Conservation (phyloP, 192 early-diverging fungal species). For the Irineochytrium annulatum region DNA sequence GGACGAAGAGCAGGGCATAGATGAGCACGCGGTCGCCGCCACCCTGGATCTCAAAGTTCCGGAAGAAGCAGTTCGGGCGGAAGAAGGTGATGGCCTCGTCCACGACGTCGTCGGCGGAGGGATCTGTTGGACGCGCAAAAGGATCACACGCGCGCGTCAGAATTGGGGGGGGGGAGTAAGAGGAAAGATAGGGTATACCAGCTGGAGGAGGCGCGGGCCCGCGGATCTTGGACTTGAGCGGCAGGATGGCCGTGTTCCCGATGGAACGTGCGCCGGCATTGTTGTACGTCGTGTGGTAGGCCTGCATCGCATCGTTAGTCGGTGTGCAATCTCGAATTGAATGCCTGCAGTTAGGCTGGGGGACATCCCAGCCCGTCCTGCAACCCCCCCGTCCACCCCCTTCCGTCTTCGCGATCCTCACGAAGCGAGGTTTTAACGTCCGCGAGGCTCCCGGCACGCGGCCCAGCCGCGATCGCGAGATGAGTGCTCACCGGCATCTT, state of each 20-base stretch:
- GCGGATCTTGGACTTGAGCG: slow-evolving; percentile 82
- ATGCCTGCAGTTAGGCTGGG: no score
- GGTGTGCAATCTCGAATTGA: no score
- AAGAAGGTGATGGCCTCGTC: slow-evolving; percentile 93
- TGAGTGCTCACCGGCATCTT: not conserved
- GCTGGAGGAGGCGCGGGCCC: slow-evolving; percentile 67
- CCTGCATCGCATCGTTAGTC: no score
- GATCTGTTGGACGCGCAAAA: slow-evolving; percentile 16
- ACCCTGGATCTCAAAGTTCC: slow-evolving; percentile 99
- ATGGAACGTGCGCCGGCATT: slow-evolving; percentile 54
- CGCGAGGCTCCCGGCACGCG: no score
- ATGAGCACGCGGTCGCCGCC: slow-evolving; percentile 88
- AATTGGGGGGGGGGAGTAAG: not conserved
- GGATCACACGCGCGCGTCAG: not conserved
- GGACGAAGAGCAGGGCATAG: slow-evolving; percentile 90
- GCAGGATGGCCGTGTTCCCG: slow-evolving; percentile 84
- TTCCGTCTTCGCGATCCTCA: no score
- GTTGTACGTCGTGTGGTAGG: slow-evolving; percentile 86
- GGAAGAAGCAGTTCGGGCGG: slow-evolving; percentile 95
- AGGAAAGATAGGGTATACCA: slow-evolving; percentile 38
- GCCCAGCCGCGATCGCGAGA: not conserved
- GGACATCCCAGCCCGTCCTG: no score
- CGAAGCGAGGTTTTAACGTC: no score
- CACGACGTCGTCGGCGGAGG: slow-evolving; percentile 74
- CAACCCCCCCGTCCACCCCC: no score